Percentiles rank a stretch among this genome's conserved stretches.
These are phyloP conservation scores for Lumnitzera racemosa DNA, from an alignment of 345 rosid genomes.

Conservation along the genomic window DNA sequence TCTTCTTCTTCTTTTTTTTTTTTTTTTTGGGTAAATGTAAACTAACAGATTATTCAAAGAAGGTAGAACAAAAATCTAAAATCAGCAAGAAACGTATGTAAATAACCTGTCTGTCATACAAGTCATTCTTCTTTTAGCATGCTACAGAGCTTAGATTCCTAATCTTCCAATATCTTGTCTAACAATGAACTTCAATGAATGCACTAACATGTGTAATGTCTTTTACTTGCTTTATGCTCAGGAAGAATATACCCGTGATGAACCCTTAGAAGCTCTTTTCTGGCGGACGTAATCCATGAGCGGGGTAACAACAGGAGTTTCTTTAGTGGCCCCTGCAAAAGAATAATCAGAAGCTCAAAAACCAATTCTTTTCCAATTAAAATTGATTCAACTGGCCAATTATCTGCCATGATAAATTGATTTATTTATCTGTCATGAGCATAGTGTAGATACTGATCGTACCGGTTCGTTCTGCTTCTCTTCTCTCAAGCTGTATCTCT, in stretches of 20 bases:
- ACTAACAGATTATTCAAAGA: too few species aligned
- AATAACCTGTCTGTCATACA: too few species aligned
- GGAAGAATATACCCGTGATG: conserved; percentile 31
- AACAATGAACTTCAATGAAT: background rate
- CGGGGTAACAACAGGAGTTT: conserved; percentile 46
- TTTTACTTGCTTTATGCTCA: background rate
- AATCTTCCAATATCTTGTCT: background rate
- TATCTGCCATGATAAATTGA: too few species aligned
- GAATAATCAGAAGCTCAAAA: conserved; percentile 1
- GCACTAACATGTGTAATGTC: background rate
- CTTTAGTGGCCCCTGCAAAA: conserved; percentile 35
- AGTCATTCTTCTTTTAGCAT: too few species aligned
- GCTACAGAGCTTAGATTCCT: background rate
- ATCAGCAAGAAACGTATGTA: too few species aligned
- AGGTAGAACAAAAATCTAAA: too few species aligned
- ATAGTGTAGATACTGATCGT: conserved; percentile 6
- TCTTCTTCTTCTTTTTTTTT: too few species aligned
- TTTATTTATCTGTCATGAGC: too few species aligned
- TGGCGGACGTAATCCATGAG: conserved; percentile 64
- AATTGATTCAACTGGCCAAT: background rate
- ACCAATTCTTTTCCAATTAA: background rate
- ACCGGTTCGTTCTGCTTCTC: conserved; percentile 68
- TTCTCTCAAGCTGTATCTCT: conserved; percentile 64
- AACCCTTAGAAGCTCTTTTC: conserved; percentile 48
- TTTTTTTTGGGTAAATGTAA: too few species aligned